Percentiles rank a stretch among this genome's conserved stretches.
phyloP scores from a whole-genome alignment of 148 eudicot species.

The Rhododendron ovatum region DNA sequence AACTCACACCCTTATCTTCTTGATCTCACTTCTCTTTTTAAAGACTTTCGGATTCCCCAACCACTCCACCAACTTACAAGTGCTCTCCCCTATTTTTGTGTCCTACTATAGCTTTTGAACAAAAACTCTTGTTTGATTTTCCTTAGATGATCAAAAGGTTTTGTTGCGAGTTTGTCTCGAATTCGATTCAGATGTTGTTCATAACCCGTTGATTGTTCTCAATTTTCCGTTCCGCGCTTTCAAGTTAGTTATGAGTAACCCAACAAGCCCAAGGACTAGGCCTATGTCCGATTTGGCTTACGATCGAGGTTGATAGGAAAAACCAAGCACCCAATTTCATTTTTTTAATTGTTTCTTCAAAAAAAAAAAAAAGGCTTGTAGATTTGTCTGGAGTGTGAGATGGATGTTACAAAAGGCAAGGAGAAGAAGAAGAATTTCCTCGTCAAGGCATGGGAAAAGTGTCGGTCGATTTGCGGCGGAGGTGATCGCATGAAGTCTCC shows the following conservation, averaged over 20 bases:
- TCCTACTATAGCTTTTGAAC: not conserved
- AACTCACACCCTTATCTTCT: not conserved
- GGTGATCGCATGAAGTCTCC: not conserved
- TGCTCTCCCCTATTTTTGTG: not conserved
- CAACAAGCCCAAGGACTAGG: conserved; percentile 18
- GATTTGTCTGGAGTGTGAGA: not conserved
- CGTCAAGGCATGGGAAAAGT: conserved; percentile 21
- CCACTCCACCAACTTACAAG: not conserved
- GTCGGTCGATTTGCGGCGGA: not conserved
- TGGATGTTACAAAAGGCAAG: conserved; percentile 6
- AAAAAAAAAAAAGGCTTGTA: not conserved
- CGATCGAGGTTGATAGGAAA: conserved; percentile 21
- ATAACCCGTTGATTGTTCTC: not conserved
- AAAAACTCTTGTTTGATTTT: not conserved
- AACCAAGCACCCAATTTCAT: not conserved
- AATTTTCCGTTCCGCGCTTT: not conserved
- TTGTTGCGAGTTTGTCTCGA: not conserved
- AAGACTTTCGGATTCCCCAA: not conserved
- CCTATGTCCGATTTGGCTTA: conserved; percentile 28
- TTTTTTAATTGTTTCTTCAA: not conserved
- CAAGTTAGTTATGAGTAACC: conserved; percentile 1
- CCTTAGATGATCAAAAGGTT: not conserved
- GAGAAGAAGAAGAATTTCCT: conserved; percentile 12
- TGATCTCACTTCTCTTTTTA: not conserved
- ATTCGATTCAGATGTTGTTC: not conserved